Evolutionary conservation across 2,329 filamentous ascomycete genomes (phyloP).

Genomic region (Colletotrichum lupini): DNA sequence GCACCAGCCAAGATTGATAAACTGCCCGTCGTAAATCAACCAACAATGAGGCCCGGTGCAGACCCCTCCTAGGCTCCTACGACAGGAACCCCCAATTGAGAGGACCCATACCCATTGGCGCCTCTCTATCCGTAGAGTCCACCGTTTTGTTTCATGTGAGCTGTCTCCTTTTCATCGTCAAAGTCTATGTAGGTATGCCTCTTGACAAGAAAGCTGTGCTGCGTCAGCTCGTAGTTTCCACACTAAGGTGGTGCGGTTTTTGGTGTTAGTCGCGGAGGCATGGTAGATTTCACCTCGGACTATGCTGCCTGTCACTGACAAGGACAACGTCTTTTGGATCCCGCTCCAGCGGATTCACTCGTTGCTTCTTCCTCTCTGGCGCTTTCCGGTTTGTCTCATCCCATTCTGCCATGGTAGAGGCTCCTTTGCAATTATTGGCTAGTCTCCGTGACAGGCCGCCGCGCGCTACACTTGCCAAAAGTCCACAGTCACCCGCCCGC

Average conservation of each 20-base stretch:
- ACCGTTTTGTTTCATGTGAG: conserved; percentile 28
- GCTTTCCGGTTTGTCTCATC: conserved; percentile 6
- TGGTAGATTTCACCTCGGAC: background rate
- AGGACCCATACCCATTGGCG: conserved; percentile 1
- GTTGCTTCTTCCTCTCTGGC: conserved; percentile 11
- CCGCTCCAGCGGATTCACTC: background rate
- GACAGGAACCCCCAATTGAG: background rate
- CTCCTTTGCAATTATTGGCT: conserved; percentile 14
- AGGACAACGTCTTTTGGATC: background rate
- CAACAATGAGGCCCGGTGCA: conserved; percentile 29
- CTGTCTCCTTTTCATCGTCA: conserved; percentile 14
- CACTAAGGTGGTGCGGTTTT: background rate
- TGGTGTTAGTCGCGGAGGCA: conserved; percentile 11
- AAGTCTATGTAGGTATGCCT: background rate
- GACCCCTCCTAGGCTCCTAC: background rate
- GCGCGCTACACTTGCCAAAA: conserved; percentile 10
- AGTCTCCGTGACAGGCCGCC: background rate
- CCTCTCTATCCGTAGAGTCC: background rate
- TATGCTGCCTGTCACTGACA: background rate
- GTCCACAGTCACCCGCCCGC: background rate
- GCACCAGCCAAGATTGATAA: conserved; percentile 38
- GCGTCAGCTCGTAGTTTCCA: conserved; percentile 1
- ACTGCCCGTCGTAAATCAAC: conserved; percentile 31
- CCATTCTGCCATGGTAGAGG: background rate
- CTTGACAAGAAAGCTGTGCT: background rate